Percentiles rank a stretch among this genome's conserved stretches.
phyloP scores from a whole-genome alignment of 257 asterid genomes.

The Galeopsis tetrahit region DNA sequence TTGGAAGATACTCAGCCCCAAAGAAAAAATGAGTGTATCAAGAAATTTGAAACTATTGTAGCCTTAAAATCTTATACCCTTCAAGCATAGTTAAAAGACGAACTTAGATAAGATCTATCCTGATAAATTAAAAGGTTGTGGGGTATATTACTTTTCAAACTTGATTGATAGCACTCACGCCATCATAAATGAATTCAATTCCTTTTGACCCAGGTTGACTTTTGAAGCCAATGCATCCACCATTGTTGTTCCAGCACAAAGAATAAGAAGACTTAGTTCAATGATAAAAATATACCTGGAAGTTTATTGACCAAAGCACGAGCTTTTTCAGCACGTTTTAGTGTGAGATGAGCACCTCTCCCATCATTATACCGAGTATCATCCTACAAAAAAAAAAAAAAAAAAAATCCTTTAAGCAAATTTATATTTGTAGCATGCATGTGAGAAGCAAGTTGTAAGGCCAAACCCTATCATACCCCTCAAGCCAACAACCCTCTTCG shows the following conservation, averaged over 20 bases:
- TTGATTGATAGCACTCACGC: conserved; percentile 53
- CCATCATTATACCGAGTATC: conserved; percentile 93
- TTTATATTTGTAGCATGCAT: neutral
- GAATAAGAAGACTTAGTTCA: conserved; percentile 19
- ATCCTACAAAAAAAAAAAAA: conserved; percentile 50
- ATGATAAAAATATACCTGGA: conserved; percentile 64
- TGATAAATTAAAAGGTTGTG: neutral
- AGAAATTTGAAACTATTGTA: too few species aligned
- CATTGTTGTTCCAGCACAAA: conserved; percentile 62
- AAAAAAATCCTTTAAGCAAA: conserved; percentile 28
- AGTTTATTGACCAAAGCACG: conserved; percentile 69
- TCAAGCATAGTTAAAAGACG: conserved; percentile 53
- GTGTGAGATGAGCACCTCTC: conserved; percentile 87
- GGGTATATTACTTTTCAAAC: conserved; percentile 8
- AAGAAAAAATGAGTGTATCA: conserved; percentile 38
- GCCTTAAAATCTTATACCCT: too few species aligned
- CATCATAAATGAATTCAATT: conserved; percentile 69
- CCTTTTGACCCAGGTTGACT: conserved; percentile 88
- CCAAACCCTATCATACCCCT: conserved; percentile 83
- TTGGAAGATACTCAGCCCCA: conserved; percentile 9
- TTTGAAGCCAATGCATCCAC: conserved; percentile 36
- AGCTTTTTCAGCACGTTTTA: conserved; percentile 49
- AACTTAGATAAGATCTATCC: conserved; percentile 47
- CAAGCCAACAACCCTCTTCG: conserved; percentile 97
- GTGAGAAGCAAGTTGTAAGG: conserved; percentile 14